Evolutionary conservation across 2,329 filamentous ascomycete genomes (phyloP).

Genomic region (Blumeriella jaapii): DNA sequence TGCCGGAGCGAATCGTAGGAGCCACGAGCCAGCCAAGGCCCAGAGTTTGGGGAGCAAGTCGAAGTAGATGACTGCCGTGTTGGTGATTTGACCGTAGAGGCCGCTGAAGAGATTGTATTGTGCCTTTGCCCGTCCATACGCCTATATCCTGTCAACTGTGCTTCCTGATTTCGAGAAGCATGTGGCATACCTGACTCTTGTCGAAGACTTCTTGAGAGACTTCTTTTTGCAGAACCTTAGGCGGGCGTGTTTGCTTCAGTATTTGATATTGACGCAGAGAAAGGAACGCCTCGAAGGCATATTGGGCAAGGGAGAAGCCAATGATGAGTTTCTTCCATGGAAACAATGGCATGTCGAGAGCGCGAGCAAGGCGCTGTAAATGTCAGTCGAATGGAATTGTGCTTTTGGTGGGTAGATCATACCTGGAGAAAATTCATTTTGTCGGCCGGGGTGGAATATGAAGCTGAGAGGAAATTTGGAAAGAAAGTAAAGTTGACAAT

Average conservation of each 20-base stretch:
- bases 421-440: constrained; percentile 29
- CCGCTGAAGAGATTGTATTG: constrained; percentile 74
- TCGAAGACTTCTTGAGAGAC: constrained; percentile 85
- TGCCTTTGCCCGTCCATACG: constrained; percentile 91
- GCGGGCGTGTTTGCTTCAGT: constrained; percentile 66
- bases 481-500: too few species aligned
- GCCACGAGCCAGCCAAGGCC: constrained; percentile 64
- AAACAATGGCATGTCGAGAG: constrained; percentile 84
- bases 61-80: constrained; percentile 78
- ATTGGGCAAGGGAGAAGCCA: constrained; percentile 87
- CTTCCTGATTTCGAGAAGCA: neutral
- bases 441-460: constrained; percentile 11
- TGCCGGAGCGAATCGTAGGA: constrained; percentile 62
- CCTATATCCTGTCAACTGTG: constrained; percentile 33
- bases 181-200: constrained; percentile 61
- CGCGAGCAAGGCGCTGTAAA: constrained; percentile 59
- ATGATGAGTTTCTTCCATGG: constrained; percentile 97
- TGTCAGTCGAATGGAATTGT: too few species aligned
- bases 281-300: constrained; percentile 79
- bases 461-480: constrained; percentile 4
- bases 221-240: constrained; percentile 78
- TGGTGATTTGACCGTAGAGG: constrained; percentile 79
- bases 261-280: constrained; percentile 83
- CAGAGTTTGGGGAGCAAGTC: constrained; percentile 87
- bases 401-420: too few species aligned